These are phyloP conservation scores for Apophysomyces variabilis DNA, from an alignment of 371 early-diverging fungal species.

Conservation along the genomic window DNA sequence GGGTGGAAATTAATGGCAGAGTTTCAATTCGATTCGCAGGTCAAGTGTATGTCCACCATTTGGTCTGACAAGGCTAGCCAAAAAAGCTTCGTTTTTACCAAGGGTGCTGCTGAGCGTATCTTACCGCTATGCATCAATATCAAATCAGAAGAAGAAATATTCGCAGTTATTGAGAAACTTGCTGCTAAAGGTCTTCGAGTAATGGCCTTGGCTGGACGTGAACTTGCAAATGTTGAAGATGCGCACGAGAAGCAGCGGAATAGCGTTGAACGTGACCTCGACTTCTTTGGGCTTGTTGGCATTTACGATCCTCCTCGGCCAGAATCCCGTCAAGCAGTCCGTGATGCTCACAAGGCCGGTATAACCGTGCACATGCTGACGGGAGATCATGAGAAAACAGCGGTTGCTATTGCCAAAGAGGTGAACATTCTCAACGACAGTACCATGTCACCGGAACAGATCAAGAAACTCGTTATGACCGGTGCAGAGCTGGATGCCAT, in stretches of 20 bases:
- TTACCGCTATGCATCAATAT: conserved; percentile 57
- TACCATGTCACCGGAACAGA: conserved; percentile 38
- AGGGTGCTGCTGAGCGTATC: conserved; percentile 79
- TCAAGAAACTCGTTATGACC: conserved; percentile 75
- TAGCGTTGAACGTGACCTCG: conserved; percentile 67
- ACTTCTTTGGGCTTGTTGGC: conserved; percentile 87
- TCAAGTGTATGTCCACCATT: conserved; percentile 79
- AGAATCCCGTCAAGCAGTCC: conserved; percentile 75
- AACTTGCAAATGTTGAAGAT: conserved; percentile 43
- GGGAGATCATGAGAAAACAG: conserved; percentile 92
- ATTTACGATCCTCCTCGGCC: conserved; percentile 91
- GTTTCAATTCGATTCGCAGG: conserved; percentile 76
- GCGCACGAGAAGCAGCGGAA: conserved; percentile 48
- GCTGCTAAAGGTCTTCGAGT: conserved; percentile 57
- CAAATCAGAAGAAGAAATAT: conserved; percentile 21
- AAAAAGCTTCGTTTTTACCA: conserved; percentile 45
- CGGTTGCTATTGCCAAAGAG: conserved; percentile 88
- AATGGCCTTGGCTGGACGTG: conserved; percentile 67
- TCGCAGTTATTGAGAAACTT: conserved; percentile 27
- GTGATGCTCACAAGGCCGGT: conserved; percentile 86
- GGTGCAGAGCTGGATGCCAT: conserved; percentile 81
- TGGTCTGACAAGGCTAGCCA: conserved; percentile 28
- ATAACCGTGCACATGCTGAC: conserved; percentile 95
- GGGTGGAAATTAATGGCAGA: conserved; percentile 72
- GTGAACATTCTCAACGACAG: conserved; percentile 78